A percentile compares a stretch with the other conserved stretches of the same genome.
Evolutionary conservation across 1,139 yeast species (phyloP).

Genomic region (Pichia sp.): DNA sequence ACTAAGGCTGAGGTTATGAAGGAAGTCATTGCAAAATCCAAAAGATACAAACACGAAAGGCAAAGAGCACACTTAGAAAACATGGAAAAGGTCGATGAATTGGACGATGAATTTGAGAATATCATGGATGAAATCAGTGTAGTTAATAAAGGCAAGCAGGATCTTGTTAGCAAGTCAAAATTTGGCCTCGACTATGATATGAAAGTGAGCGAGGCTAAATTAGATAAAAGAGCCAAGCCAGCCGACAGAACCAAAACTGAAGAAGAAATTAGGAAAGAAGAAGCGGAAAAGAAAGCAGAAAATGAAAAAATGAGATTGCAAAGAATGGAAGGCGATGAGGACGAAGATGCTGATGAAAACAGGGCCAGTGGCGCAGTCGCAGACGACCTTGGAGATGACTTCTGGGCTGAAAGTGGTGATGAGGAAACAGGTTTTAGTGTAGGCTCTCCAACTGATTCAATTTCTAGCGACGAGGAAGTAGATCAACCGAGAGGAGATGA

Average conservation of each 20-base stretch:
- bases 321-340: conserved; percentile 73
- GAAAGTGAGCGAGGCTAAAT: conserved; percentile 71
- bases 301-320: conserved; percentile 72
- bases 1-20: conserved; percentile 94
- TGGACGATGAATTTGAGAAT: conserved; percentile 77
- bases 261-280: conserved; percentile 73
- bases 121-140: conserved; percentile 58
- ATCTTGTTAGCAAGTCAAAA: conserved; percentile 34
- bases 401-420: conserved; percentile 53
- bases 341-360: conserved; percentile 34
- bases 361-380: conserved; percentile 41
- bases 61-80: conserved; percentile 72
- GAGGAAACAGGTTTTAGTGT: conserved; percentile 39
- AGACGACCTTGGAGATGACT: conserved; percentile 64
- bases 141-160: conserved; percentile 27
- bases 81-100: conserved; percentile 64
- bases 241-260: conserved; percentile 92
- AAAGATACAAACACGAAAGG: conserved; percentile 82
- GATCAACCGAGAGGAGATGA: conserved; percentile 26
- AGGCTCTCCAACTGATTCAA: conserved; percentile 26
- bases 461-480: conserved; percentile 27
- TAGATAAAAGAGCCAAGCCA: conserved; percentile 91
- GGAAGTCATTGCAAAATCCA: conserved; percentile 93
- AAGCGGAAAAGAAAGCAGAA: conserved; percentile 59
- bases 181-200: conserved; percentile 66